Percentiles rank a stretch among this genome's conserved stretches.
Conservation (phyloP, 345 rosid genomes). For the Trapa incisa region DNA sequence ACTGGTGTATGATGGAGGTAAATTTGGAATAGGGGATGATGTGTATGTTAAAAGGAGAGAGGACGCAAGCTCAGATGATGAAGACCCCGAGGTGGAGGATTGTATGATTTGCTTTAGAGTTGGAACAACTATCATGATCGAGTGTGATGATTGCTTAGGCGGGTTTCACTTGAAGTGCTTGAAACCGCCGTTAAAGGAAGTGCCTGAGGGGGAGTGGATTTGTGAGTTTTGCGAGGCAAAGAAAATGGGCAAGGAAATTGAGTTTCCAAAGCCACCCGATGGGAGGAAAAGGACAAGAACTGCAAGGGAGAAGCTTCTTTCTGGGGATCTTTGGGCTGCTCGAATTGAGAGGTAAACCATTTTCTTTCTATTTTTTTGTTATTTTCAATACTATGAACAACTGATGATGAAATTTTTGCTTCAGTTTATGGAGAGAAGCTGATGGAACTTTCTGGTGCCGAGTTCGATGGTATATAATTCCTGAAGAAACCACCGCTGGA, state of each 20-base stretch:
- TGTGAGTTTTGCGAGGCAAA: constrained; percentile 54
- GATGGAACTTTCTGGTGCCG: constrained; percentile 60
- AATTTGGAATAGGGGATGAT: constrained; percentile 64
- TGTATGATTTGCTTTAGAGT: constrained; percentile 65
- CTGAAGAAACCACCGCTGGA: constrained; percentile 82
- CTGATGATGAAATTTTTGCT: neutral
- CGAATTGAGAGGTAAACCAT: constrained; percentile 51
- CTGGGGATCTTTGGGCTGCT: constrained; percentile 79
- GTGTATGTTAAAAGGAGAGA: constrained; percentile 87
- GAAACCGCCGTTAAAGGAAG: constrained; percentile 60
- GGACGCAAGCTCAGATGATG: constrained; percentile 49
- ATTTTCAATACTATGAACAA: neutral
- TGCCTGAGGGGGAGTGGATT: constrained; percentile 90
- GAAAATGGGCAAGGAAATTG: constrained; percentile 39
- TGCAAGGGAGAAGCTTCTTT: constrained; percentile 77
- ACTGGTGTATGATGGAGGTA: constrained; percentile 57
- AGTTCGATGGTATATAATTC: constrained; percentile 77
- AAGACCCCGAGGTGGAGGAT: constrained; percentile 67
- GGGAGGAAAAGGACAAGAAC: constrained; percentile 66
- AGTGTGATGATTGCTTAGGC: constrained; percentile 81
- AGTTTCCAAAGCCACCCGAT: constrained; percentile 38
- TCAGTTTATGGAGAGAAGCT: constrained; percentile 69
- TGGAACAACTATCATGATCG: constrained; percentile 58
- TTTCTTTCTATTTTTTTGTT: neutral
- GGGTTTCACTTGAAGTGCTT: constrained; percentile 88